Evolutionary conservation across 108 stramenopile genomes (phyloP).

Genomic region (Asterionellopsis glacialis): DNA sequence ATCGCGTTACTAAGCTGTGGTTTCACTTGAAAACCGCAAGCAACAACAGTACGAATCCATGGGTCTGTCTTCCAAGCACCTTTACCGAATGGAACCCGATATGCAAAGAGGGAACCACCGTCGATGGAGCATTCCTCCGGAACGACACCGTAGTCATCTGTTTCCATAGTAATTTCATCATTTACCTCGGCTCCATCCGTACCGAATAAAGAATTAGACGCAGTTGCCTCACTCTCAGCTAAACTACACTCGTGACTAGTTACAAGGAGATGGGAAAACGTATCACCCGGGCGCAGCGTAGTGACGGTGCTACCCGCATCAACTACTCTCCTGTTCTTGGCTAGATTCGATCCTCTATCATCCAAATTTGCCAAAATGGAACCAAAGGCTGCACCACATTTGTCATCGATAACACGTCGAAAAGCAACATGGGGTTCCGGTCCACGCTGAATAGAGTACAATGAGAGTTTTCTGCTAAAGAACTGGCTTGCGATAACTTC

Average conservation of each 20-base stretch:
- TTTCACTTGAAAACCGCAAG: conserved; percentile 88
- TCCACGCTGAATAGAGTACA: conserved; percentile 78
- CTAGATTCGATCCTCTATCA: neutral
- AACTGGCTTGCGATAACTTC: conserved; percentile 92
- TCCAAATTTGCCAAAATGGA: conserved; percentile 82
- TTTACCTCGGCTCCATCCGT: neutral
- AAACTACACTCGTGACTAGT: conserved; percentile 78
- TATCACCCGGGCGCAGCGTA: conserved; percentile 43
- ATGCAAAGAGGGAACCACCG: conserved; percentile 88
- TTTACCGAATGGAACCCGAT: conserved; percentile 67
- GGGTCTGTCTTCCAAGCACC: conserved; percentile 63
- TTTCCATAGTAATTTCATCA: neutral
- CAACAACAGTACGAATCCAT: conserved; percentile 82
- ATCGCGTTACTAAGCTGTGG: conserved; percentile 84
- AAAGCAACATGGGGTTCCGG: conserved; percentile 53
- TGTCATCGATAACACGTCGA: conserved; percentile 68
- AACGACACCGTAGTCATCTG: conserved; percentile 1
- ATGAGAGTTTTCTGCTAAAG: conserved; percentile 69
- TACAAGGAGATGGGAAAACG: conserved; percentile 72
- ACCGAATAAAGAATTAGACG: neutral
- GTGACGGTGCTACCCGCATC: conserved; percentile 76
- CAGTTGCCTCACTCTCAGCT: conserved; percentile 19
- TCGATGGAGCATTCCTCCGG: conserved; percentile 19
- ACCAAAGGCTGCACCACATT: conserved; percentile 87
- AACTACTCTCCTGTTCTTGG: conserved; percentile 23